Evolutionary conservation across 345 rosid genomes (phyloP).

Genomic region (Citrus inodora): DNA sequence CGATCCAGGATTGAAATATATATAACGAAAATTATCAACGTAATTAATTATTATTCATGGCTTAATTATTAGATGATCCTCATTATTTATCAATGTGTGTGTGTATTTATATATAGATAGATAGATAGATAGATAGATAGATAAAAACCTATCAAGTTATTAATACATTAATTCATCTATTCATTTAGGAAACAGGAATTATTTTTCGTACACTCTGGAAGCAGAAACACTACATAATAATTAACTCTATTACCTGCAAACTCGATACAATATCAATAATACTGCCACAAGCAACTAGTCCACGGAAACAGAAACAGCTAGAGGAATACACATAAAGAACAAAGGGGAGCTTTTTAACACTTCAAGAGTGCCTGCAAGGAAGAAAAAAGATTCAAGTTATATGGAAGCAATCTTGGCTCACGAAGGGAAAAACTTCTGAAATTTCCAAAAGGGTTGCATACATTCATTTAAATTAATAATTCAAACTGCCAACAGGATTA

Average conservation of each 20-base stretch:
- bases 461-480: background rate
- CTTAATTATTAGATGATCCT: too few relatives aligned
- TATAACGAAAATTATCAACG: too few relatives aligned
- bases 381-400: background rate
- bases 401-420: background rate
- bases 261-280: background rate
- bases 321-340: background rate
- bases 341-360: background rate
- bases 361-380: slow-evolving; percentile 13
- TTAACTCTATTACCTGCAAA: background rate
- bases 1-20: too few relatives aligned
- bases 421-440: background rate
- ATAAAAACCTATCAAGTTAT: too few relatives aligned
- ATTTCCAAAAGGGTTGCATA: background rate
- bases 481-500: background rate
- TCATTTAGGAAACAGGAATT: background rate
- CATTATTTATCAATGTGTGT: too few relatives aligned
- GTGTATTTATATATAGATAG: too few relatives aligned
- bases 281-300: background rate
- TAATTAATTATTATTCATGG: too few relatives aligned
- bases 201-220: background rate
- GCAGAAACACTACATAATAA: background rate
- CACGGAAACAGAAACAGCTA: too few relatives aligned
- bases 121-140: too few relatives aligned
- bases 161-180: background rate